Evolutionary conservation across 2,329 filamentous ascomycete genomes (phyloP), one percentile per base, ranked within the genome.

Genomic region (Hymenoscyphus albidus): DNA sequence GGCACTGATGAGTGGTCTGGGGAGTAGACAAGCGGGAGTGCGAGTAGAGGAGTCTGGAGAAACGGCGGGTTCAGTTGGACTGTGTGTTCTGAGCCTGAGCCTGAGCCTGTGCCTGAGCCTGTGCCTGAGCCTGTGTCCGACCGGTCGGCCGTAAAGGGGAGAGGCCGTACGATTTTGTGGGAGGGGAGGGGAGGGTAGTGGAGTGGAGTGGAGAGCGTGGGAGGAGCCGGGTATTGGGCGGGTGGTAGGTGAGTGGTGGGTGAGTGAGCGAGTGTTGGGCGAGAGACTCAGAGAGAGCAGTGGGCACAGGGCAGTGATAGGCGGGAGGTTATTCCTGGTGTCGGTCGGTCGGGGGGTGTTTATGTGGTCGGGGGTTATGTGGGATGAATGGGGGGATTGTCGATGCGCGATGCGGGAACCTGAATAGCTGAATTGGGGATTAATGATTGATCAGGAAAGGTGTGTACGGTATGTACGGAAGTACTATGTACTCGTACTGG

Each of bases 401-500:
- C 56, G 48, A 42, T 51, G 61, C 18, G 22, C n/a, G 27, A 51
- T 14, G 48, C 31, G 58, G 35, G 63, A 60, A 70, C 67, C 69
- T 70, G 64, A 70, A 69, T 54, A 67, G 68, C 69, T 69, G 70
- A 70, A 67, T 54, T 65, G 67, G 71, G 69, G 61, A 71, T 75
- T 73, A 75, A 72, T 67, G 64, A 73, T 73, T 73, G 71, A 74
- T 75, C 72, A 70, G 71, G 70, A 67, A 73, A 74, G 71, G 71
- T 72, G 64, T 35, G 42, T 56, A 54, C 40, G 61, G 27, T 27
- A 27, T 27, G 27, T 27, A 27, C 27, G 27, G 27, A 27, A 3
- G 27, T 27, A 27, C 27, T 27, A 3, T 27, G 35, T 35, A 35
- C 35, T 35, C 35, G 9, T 9, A 35, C 35, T 35, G 35, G 35